A percentile compares a stretch with the other conserved stretches of the same genome.
phyloP scores from a whole-genome alignment of 2,329 filamentous ascomycete genomes.

The Bretziella fagacearum region DNA sequence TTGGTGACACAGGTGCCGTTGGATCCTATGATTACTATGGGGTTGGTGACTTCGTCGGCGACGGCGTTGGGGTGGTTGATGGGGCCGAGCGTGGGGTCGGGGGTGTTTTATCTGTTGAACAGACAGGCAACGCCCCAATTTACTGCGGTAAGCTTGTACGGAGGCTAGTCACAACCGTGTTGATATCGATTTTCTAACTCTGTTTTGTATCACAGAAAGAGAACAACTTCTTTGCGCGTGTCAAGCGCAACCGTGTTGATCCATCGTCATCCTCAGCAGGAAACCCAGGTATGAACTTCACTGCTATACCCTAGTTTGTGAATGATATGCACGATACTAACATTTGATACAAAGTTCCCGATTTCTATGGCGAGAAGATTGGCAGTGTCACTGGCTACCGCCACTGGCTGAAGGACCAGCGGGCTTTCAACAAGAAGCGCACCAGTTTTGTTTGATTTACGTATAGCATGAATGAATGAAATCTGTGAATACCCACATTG shows the following conservation, averaged over 20 bases:
- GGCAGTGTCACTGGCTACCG: constrained; percentile 80
- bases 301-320: neutral
- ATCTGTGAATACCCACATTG: no score
- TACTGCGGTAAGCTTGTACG: constrained; percentile 43
- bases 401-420: constrained; percentile 93
- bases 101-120: constrained; percentile 62
- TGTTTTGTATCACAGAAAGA: constrained; percentile 48
- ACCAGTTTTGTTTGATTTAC: constrained; percentile 38
- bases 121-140: constrained; percentile 49
- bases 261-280: constrained; percentile 73
- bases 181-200: no score
- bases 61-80: constrained; percentile 74
- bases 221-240: constrained; percentile 76
- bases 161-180: neutral
- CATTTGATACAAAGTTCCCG: constrained; percentile 43
- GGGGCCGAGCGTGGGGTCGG: constrained; percentile 67
- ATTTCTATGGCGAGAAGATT: constrained; percentile 98
- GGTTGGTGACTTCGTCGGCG: constrained; percentile 59
- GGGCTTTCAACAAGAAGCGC: constrained; percentile 89
- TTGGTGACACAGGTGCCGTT: constrained; percentile 57
- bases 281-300: constrained; percentile 47
- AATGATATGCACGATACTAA: neutral
- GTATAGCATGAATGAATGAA: neutral
- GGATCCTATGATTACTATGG: constrained; percentile 75
- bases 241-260: constrained; percentile 85